Conservation (phyloP, 305 asterid genomes). For the Solanum hybrid region DNA sequence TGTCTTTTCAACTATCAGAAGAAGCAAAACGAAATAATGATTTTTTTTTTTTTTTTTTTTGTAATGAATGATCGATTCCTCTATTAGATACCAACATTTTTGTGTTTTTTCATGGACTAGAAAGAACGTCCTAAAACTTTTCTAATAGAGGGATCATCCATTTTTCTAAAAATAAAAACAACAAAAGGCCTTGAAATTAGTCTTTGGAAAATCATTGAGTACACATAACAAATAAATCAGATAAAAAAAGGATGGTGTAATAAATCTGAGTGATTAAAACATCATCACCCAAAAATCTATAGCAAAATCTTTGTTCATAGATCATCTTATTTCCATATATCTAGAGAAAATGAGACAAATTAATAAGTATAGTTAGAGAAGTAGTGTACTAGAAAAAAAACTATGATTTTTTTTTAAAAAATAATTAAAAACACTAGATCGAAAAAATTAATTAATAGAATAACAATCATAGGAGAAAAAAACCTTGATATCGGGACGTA, state of each 20-base stretch:
- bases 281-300: not conserved
- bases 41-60: not conserved
- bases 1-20: not conserved
- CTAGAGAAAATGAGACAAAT: not conserved
- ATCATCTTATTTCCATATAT: not conserved
- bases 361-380: not conserved
- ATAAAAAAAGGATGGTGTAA: not conserved
- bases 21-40: not conserved
- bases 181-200: not conserved
- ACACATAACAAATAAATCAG: not conserved
- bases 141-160: not conserved
- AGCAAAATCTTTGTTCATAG: not conserved
- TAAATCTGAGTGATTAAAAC: not conserved
- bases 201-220: not conserved
- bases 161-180: not conserved
- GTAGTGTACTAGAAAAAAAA: too few relatives aligned
- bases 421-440: not conserved
- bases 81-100: not conserved
- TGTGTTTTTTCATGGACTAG: not conserved
- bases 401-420: not conserved
- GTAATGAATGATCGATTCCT: not conserved
- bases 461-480: not conserved
- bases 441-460: constrained; percentile 5
- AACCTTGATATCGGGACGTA: constrained; percentile 77
- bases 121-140: not conserved